These are phyloP conservation scores for Saccharomyces hybrid DNA, from an alignment of 1,139 yeast genomes.

Conservation along the genomic window DNA sequence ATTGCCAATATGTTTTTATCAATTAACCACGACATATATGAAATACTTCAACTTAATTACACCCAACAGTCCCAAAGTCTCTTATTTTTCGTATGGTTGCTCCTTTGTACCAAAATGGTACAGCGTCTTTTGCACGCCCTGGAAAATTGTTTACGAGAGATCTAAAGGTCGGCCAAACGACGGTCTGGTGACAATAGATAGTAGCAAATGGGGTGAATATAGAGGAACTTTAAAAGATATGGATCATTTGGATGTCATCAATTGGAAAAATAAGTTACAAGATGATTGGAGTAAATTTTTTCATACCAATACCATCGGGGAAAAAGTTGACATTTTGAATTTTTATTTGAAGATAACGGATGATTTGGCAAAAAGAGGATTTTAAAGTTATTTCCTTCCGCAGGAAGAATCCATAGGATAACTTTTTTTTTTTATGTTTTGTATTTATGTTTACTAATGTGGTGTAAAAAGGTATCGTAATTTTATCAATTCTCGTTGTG, in stretches of 20 bases:
- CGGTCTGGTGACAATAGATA: slow-evolving; percentile 74
- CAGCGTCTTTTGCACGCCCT: slow-evolving; percentile 54
- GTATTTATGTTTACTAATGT: not conserved
- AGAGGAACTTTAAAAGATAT: slow-evolving; percentile 70
- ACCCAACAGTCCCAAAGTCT: slow-evolving; percentile 51
- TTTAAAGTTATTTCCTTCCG: slow-evolving; percentile 29
- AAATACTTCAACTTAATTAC: slow-evolving; percentile 46
- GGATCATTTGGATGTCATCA: slow-evolving; percentile 80
- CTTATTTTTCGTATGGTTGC: slow-evolving; percentile 82
- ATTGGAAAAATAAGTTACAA: slow-evolving; percentile 63
- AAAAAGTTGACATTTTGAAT: slow-evolving; percentile 54
- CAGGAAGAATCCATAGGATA: not conserved
- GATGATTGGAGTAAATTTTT: slow-evolving; percentile 27
- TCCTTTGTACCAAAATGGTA: slow-evolving; percentile 54
- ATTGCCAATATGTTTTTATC: slow-evolving; percentile 46
- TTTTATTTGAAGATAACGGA: slow-evolving; percentile 71
- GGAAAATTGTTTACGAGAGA: slow-evolving; percentile 46
- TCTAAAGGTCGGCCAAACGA: slow-evolving; percentile 57
- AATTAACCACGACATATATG: slow-evolving; percentile 54
- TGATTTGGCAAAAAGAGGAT: slow-evolving; percentile 56
- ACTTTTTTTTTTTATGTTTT: not conserved
- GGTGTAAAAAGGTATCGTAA: not conserved
- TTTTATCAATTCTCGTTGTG: too few relatives aligned
- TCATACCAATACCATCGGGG: slow-evolving; percentile 3
- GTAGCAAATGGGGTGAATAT: slow-evolving; percentile 80